Evolutionary conservation across 768 basidiomycete genomes (phyloP).

Genomic region (Nidularia sp.): DNA sequence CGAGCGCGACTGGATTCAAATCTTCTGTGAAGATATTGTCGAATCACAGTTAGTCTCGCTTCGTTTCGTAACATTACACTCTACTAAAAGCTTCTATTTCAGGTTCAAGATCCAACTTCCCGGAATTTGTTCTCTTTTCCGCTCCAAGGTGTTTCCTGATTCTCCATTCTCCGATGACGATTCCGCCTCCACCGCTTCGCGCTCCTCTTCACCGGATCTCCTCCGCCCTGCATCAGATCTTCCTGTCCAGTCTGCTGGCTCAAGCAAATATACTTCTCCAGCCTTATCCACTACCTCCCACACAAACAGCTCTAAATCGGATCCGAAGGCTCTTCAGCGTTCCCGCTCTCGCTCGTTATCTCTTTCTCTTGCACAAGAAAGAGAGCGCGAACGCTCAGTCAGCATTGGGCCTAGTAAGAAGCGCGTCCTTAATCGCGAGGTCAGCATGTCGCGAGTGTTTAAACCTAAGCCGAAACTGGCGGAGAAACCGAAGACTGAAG

Average conservation of each 20-base stretch:
- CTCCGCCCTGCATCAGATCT: neutral
- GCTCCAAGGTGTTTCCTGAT: constrained; percentile 61
- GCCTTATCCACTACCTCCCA: constrained; percentile 14
- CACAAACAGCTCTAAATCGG: constrained; percentile 7
- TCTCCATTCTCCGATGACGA: constrained; percentile 56
- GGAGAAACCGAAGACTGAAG: constrained; percentile 8
- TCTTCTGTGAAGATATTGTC: constrained; percentile 63
- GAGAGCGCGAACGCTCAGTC: constrained; percentile 31
- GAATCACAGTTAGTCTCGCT: constrained; percentile 49
- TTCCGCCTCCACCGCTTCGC: constrained; percentile 20
- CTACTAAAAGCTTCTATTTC: neutral
- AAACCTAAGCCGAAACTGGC: constrained; percentile 37
- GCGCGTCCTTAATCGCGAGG: constrained; percentile 59
- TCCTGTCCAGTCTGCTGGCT: neutral
- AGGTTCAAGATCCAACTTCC: constrained; percentile 58
- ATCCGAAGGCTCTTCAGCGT: constrained; percentile 20
- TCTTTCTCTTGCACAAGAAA: constrained; percentile 64
- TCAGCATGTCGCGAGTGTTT: constrained; percentile 75
- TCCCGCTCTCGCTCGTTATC: constrained; percentile 62
- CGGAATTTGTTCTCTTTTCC: constrained; percentile 51
- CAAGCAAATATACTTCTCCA: constrained; percentile 11
- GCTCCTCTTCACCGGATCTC: constrained; percentile 22
- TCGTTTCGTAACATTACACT: neutral
- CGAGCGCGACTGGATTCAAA: constrained; percentile 70
- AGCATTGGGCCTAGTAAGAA: constrained; percentile 36